A percentile compares a stretch with the other conserved stretches of the same genome.
phyloP scores from a whole-genome alignment of 2,329 filamentous ascomycete genomes.

The Fusarium camptoceras region DNA sequence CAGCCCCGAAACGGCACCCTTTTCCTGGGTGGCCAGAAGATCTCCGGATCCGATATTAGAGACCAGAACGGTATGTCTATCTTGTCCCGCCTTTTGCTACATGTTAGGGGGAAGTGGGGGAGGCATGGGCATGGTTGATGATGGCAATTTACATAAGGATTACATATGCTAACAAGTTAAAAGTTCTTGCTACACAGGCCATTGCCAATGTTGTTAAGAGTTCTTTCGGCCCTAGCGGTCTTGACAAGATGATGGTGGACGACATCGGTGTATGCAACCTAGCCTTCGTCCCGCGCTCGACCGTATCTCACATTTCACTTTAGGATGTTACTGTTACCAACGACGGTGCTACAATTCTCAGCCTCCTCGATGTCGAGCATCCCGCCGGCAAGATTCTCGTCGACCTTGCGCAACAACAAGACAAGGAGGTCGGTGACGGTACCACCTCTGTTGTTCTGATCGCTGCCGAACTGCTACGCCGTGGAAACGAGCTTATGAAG shows the following conservation, averaged over 20 bases:
- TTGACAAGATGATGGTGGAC: constrained; percentile 99
- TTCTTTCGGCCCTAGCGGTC: constrained; percentile 94
- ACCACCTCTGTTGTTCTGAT: constrained; percentile 98
- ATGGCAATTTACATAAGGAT: constrained; percentile 25
- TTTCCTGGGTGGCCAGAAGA: constrained; percentile 97
- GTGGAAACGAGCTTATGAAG: constrained; percentile 98
- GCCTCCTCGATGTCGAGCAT: constrained; percentile 95
- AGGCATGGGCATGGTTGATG: constrained; percentile 33
- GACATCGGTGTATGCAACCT: constrained; percentile 84
- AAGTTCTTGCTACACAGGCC: constrained; percentile 93
- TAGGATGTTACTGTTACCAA: constrained; percentile 99
- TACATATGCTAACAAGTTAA: constrained; percentile 29
- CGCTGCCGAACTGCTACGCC: constrained; percentile 90
- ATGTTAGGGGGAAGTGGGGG: constrained; percentile 46
- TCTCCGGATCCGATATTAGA: constrained; percentile 94
- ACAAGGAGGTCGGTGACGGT: constrained; percentile 98
- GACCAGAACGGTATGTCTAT: constrained; percentile 85
- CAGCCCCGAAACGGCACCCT: constrained; percentile 94
- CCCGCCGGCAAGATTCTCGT: constrained; percentile 98
- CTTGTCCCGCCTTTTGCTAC: constrained; percentile 38
- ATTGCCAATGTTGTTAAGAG: constrained; percentile 99
- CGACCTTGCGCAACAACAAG: constrained; percentile 96
- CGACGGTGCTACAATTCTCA: constrained; percentile 96
- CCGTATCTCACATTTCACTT: constrained; percentile 37
- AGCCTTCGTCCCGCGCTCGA: constrained; percentile 28